Evolutionary conservation across 2,329 filamentous ascomycete species (phyloP).

Genomic region (Phyllosticta capitalensis): DNA sequence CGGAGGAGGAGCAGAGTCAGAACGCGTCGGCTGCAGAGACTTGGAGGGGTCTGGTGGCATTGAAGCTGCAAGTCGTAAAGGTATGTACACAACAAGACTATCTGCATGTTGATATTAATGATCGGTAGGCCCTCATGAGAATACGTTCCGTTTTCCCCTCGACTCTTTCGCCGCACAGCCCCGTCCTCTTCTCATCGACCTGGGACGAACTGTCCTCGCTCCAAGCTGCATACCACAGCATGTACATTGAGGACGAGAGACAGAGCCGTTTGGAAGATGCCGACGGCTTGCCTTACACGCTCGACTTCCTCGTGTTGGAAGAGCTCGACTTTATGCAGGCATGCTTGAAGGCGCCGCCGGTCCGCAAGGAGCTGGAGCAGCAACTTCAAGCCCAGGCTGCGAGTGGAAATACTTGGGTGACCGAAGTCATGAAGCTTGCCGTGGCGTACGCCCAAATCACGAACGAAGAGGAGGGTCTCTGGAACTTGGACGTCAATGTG

Average conservation of each 20-base stretch:
- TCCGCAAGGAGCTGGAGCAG: conserved; percentile 78
- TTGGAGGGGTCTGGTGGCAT: conserved; percentile 73
- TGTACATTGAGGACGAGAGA: conserved; percentile 77
- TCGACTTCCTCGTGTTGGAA: conserved; percentile 88
- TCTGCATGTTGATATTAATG: conserved; percentile 1
- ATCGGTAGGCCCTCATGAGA: conserved; percentile 66
- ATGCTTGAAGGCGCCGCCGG: conserved; percentile 76
- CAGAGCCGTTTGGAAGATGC: conserved; percentile 84
- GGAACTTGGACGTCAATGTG: conserved; percentile 93
- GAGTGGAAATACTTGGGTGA: conserved; percentile 65
- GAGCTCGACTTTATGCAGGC: conserved; percentile 92
- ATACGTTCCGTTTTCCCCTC: conserved; percentile 75
- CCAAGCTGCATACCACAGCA: conserved; percentile 62
- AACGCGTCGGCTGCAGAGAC: conserved; percentile 43
- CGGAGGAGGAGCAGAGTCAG: conserved; percentile 49
- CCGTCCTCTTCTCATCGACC: conserved; percentile 71
- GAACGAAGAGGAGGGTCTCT: conserved; percentile 84
- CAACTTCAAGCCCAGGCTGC: conserved; percentile 54
- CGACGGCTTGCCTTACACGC: conserved; percentile 84
- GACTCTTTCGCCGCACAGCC: conserved; percentile 72
- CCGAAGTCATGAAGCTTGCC: conserved; percentile 77
- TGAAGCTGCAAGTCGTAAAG: conserved; percentile 90
- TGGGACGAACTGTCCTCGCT: conserved; percentile 80
- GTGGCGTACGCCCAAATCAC: conserved; percentile 83
- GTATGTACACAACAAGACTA: conserved; percentile 26